phyloP scores from a whole-genome alignment of 352 stramenopile species.

The Albugo laibachii region DNA sequence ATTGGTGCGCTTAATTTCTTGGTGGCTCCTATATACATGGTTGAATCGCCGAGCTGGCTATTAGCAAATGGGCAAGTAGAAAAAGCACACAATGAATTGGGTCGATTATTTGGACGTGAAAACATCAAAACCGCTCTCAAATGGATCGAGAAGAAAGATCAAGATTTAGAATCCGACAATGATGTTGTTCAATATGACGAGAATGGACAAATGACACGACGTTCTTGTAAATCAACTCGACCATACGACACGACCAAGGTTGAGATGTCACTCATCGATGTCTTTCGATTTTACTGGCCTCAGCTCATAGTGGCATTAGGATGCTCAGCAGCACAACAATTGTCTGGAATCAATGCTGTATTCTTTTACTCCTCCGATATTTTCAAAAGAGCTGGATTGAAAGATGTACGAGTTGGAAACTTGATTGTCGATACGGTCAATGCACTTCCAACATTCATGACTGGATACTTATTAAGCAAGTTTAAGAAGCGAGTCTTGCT shows the following conservation, averaged over 20 bases:
- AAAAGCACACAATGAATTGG: constrained; percentile 11
- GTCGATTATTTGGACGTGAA: constrained; percentile 12
- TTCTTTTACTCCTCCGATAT: constrained; percentile 30
- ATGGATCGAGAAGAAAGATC: constrained; percentile 12
- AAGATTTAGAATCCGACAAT: neutral
- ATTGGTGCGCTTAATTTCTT: constrained; percentile 3
- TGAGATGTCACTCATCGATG: too few relatives aligned
- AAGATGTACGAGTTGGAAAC: constrained; percentile 18
- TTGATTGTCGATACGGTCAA: constrained; percentile 23
- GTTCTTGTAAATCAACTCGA: too few relatives aligned
- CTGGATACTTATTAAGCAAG: constrained; percentile 16
- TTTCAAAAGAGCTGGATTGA: constrained; percentile 16
- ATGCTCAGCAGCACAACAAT: constrained; percentile 20
- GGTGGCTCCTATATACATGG: constrained; percentile 10
- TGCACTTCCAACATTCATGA: constrained; percentile 15
- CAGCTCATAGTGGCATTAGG: constrained; percentile 24
- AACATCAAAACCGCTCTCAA: constrained; percentile 12
- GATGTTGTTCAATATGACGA: constrained; percentile 4
- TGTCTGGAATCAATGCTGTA: constrained; percentile 37
- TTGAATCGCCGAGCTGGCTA: constrained; percentile 22
- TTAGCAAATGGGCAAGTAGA: constrained; percentile 13
- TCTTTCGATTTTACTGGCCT: constrained; percentile 9
- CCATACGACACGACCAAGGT: too few relatives aligned
- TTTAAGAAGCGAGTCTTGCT: constrained; percentile 37
- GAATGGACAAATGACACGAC: too few relatives aligned